These are phyloP conservation scores for Pterocarpus santalinus DNA, from an alignment of 306 rosid species.

Conservation along the genomic window DNA sequence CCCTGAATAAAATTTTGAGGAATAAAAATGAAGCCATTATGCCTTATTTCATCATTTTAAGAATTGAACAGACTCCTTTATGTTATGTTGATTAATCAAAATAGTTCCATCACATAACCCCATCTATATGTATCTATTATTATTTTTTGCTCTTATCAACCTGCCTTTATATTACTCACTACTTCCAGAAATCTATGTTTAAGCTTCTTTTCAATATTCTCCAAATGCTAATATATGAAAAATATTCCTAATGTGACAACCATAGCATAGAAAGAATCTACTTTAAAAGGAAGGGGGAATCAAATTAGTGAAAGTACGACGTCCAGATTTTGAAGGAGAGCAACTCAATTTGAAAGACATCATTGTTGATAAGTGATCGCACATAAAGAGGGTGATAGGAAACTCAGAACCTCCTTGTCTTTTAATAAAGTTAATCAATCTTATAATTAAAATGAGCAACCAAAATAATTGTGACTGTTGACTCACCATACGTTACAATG, in stretches of 20 bases:
- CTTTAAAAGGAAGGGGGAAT: conserved; percentile 8
- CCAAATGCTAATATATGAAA: not conserved
- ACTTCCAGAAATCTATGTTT: not conserved
- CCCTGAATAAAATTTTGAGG: conserved; percentile 60
- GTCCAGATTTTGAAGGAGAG: conserved; percentile 11
- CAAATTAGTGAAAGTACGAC: not conserved
- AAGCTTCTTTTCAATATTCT: not conserved
- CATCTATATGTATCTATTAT: conserved; percentile 6
- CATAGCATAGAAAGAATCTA: not conserved
- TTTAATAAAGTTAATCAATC: not conserved
- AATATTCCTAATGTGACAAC: not conserved
- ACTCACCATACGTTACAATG: not conserved
- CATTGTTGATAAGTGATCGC: not conserved
- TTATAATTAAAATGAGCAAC: not conserved
- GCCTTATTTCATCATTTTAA: not conserved
- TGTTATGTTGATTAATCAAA: not conserved
- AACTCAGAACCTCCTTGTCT: not conserved
- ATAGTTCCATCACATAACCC: not conserved
- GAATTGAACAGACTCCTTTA: conserved; percentile 5
- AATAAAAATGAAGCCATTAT: conserved; percentile 29
- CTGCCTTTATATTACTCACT: not conserved
- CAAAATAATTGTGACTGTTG: conserved; percentile 6
- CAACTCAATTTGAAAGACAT: not conserved
- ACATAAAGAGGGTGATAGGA: not conserved
- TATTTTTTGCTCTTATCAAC: not conserved